Evolutionary conservation across 495 filamentous ascomycete species (phyloP), one percentile per base, ranked within the genome.

Genomic region (Penicillium silybi): DNA sequence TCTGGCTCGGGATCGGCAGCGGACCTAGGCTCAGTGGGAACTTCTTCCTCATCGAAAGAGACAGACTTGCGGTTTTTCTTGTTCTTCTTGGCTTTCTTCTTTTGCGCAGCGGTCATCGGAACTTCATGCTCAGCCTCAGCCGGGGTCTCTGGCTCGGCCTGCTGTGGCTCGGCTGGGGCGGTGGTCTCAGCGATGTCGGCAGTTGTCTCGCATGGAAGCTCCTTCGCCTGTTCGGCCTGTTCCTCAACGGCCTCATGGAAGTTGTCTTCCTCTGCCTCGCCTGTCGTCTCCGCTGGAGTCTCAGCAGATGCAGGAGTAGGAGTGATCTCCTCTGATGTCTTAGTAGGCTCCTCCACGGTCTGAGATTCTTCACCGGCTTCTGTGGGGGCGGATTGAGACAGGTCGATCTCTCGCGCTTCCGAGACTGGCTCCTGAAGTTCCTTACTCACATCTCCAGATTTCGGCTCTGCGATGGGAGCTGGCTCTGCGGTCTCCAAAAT

Each of bases 11-110:
- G 18, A 11, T 61, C 57, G n/a, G 52, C 44, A 44, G 41, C 45
- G 26, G 52, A 38, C n/a, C 40, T 46, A 4, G 44, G 10, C 20
- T 56, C 54, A 25, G 50, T 43, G 4, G 56, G 20, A 49, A 44
- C 16, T 40, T 60, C 50, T n/a, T 35, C n/a, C 13, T 63, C 66
- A 10, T 66, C 61, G n/a, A 58, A 53, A 9, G 44, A 26, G 44
- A 50, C 37, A 34, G 64, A 70, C 26, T 69, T 64, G 46, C 62
- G 60, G 32, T 69, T 69, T 42, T 70, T 69, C 47, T 66, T 68
- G 37, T 60, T 52, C 34, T 67, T 68, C 48, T 70, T 68, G 27
- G 60, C 53, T 48, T 68, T 71, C 58, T 58, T 64, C 38, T 60
- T 63, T 40, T 61, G 58, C 1, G 53, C 57, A 2, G 26, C 41